Percentiles rank a stretch among this genome's conserved stretches.
phyloP scores from a whole-genome alignment of 1,139 yeast species.

The Candida gigantensis region DNA sequence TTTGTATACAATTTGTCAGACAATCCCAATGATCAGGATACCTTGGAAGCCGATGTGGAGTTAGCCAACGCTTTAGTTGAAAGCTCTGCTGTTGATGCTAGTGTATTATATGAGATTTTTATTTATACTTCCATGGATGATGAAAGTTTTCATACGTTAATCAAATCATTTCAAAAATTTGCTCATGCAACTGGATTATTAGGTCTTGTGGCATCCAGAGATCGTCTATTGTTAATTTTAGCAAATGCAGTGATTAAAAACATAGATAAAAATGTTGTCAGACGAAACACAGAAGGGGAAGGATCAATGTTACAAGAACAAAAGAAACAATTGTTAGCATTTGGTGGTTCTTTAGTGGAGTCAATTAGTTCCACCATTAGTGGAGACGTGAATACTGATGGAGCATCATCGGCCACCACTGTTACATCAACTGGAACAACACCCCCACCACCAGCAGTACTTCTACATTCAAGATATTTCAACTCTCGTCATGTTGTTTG shows the following conservation, averaged over 20 bases:
- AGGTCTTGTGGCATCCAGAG: conserved; percentile 55
- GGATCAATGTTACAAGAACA: conserved; percentile 20
- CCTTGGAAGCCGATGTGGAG: conserved; percentile 38
- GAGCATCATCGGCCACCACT: conserved; percentile 1
- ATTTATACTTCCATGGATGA: conserved; percentile 68
- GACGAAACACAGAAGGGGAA: conserved; percentile 2
- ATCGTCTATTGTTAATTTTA: conserved; percentile 59
- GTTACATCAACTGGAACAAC: conserved; percentile 1
- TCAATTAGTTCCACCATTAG: conserved; percentile 24
- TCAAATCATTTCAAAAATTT: conserved; percentile 74
- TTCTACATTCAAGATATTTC: conserved; percentile 40
- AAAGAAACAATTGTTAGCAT: conserved; percentile 42
- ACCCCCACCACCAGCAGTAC: conserved; percentile 2
- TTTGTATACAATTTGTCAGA: conserved; percentile 48
- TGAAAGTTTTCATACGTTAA: conserved; percentile 60
- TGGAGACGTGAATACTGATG: conserved; percentile 35
- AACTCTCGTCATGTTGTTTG: conserved; percentile 72
- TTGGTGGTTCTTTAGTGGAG: conserved; percentile 66
- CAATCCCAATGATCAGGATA: conserved; percentile 21
- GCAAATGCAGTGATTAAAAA: conserved; percentile 55
- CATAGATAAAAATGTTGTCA: conserved; percentile 22
- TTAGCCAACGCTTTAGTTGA: conserved; percentile 42
- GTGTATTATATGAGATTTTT: conserved; percentile 50
- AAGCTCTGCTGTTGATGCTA: conserved; percentile 47
- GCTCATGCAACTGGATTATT: conserved; percentile 84